A percentile compares a stretch with the other conserved stretches of the same genome.
Evolutionary conservation across 306 rosid species (phyloP).

Genomic region (Malus sylvestris): DNA sequence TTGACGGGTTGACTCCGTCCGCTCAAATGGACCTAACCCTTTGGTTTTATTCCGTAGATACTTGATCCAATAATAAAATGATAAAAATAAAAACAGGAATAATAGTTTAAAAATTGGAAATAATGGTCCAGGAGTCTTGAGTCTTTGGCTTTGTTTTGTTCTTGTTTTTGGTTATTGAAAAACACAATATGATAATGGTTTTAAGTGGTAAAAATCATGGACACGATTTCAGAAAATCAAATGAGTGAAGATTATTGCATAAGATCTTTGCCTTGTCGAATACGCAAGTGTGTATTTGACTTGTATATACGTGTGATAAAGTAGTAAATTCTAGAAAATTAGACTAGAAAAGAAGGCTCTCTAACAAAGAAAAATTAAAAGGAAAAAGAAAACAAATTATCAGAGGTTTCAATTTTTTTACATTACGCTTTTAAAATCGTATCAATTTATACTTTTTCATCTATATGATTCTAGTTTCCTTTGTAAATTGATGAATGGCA

Average conservation of each 20-base stretch:
- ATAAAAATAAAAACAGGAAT: background rate
- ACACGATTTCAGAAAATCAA: background rate
- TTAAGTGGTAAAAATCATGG: background rate
- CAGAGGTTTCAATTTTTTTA: background rate
- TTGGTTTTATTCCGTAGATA: background rate
- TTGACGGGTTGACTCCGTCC: constrained; percentile 27
- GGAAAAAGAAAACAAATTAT: background rate
- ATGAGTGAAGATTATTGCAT: background rate
- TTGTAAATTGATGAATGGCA: too few species aligned
- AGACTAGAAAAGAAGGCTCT: background rate
- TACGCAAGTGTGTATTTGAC: background rate
- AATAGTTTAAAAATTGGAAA: background rate
- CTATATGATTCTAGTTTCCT: background rate
- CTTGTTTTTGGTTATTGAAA: background rate
- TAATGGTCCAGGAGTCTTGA: background rate
- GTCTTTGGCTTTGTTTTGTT: background rate
- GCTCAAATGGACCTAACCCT: background rate
- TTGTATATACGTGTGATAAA: background rate
- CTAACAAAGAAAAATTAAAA: background rate
- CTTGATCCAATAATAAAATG: background rate
- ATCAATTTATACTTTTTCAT: background rate
- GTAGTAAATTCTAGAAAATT: background rate
- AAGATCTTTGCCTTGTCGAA: background rate
- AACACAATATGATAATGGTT: background rate
- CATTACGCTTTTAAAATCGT: too few species aligned